These are phyloP conservation scores for Rhexocercosporidium sp. DNA, from an alignment of 2,329 filamentous ascomycete species.

Conservation along the genomic window DNA sequence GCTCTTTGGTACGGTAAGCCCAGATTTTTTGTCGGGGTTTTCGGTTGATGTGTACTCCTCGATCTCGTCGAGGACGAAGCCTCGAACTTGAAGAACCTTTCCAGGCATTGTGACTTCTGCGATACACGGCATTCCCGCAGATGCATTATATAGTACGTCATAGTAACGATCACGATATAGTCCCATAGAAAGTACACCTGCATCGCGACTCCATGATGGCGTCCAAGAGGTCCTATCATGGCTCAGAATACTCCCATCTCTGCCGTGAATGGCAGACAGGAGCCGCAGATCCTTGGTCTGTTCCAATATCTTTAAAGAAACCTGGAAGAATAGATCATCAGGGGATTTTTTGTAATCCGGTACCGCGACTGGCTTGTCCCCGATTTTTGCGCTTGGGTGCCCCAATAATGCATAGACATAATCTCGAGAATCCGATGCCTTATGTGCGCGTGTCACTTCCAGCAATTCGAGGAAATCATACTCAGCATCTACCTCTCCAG, in stretches of 20 bases:
- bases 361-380: background rate
- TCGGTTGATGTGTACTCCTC: constrained; percentile 6
- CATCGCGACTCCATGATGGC: constrained; percentile 10
- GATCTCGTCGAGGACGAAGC: constrained; percentile 15
- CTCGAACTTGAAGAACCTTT: constrained; percentile 3
- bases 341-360: constrained; percentile 11
- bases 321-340: constrained; percentile 9
- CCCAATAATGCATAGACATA: constrained; percentile 17
- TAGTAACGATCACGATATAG: constrained; percentile 12
- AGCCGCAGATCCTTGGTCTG: constrained; percentile 13
- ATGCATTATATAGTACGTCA: background rate
- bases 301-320: constrained; percentile 13
- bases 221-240: constrained; percentile 3
- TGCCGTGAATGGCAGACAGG: constrained; percentile 15
- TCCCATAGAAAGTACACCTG: constrained; percentile 9
- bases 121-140: background rate
- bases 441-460: constrained; percentile 15
- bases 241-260: background rate
- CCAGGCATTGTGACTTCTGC: background rate
- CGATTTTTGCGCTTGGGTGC: constrained; percentile 13
- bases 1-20: background rate
- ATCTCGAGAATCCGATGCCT: constrained; percentile 8
- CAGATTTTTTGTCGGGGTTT: background rate
- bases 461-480: constrained; percentile 17
- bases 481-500: constrained; percentile 20